phyloP scores from a whole-genome alignment of 1,139 yeast species.

The Geotrichum australiense region DNA sequence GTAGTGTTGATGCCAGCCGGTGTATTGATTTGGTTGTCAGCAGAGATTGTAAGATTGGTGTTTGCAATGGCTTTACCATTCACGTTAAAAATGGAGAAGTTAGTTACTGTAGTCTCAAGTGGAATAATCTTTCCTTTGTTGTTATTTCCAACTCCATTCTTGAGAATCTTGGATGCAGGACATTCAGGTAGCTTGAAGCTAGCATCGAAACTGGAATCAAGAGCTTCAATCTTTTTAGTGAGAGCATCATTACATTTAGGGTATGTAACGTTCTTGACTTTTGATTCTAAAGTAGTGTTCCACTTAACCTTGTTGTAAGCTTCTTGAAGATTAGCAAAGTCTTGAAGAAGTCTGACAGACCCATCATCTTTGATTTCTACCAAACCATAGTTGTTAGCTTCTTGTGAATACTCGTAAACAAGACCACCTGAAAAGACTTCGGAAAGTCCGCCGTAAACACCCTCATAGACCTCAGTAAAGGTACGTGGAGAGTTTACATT shows the following conservation, averaged over 20 bases:
- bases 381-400: conserved; percentile 80
- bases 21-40: conserved; percentile 25
- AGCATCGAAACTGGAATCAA: conserved; percentile 35
- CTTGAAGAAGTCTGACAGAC: conserved; percentile 36
- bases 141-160: conserved; percentile 46
- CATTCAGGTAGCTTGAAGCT: conserved; percentile 36
- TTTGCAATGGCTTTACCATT: conserved; percentile 48
- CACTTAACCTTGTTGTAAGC: conserved; percentile 22
- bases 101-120: conserved; percentile 37
- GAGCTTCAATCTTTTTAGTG: conserved; percentile 36
- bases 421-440: conserved; percentile 79
- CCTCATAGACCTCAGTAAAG: conserved; percentile 62
- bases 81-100: conserved; percentile 44
- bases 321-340: conserved; percentile 30
- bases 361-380: conserved; percentile 57
- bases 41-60: conserved; percentile 33
- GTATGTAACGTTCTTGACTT: conserved; percentile 13
- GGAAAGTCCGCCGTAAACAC: conserved; percentile 42
- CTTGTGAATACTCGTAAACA: conserved; percentile 87
- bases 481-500: conserved; percentile 73
- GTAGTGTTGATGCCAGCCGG: conserved; percentile 22
- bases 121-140: conserved; percentile 45
- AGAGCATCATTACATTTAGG: conserved; percentile 11
- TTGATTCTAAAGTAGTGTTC: conserved; percentile 15
- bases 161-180: conserved; percentile 39